A percentile compares a stretch with the other conserved stretches of the same genome.
Conservation (phyloP, 208 protist species). For the Leishmania mexicana region DNA sequence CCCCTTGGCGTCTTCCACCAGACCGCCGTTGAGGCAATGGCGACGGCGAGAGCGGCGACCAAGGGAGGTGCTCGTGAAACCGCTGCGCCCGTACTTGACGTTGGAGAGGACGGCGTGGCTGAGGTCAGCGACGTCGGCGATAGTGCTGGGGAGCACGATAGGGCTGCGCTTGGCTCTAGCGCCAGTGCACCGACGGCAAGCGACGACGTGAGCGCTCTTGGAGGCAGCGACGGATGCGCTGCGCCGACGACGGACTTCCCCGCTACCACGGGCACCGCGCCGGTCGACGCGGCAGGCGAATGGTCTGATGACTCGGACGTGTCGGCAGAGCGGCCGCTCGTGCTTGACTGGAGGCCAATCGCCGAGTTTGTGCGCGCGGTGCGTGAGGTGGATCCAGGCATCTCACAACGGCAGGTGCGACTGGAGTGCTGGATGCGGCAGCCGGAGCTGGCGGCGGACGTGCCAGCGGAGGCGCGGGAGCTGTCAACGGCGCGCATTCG, state of each 20-base stretch:
- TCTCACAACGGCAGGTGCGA: slow-evolving; percentile 13
- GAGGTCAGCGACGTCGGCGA: neutral
- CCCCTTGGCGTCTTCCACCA: neutral
- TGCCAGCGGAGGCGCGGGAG: neutral
- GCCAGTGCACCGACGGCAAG: neutral
- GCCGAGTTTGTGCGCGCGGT: slow-evolving; percentile 6
- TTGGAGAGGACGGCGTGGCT: slow-evolving; percentile 1
- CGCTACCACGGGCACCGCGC: neutral
- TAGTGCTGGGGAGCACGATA: neutral
- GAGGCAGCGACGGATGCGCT: neutral
- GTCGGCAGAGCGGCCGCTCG: neutral
- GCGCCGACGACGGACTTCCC: neutral
- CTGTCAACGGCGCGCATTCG: neutral
- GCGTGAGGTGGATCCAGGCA: slow-evolving; percentile 18
- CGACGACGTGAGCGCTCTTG: neutral
- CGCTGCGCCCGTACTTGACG: neutral
- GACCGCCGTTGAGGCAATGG: slow-evolving; percentile 1
- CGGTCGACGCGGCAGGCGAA: neutral
- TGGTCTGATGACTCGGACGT: neutral
- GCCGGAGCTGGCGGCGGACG: neutral
- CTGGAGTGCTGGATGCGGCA: slow-evolving; percentile 10
- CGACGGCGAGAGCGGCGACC: neutral
- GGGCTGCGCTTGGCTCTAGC: neutral
- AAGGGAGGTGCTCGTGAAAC: neutral
- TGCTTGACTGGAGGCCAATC: slow-evolving; percentile 31